phyloP scores from a whole-genome alignment of 2,329 filamentous ascomycete genomes.

The Fusarium duplospermum region DNA sequence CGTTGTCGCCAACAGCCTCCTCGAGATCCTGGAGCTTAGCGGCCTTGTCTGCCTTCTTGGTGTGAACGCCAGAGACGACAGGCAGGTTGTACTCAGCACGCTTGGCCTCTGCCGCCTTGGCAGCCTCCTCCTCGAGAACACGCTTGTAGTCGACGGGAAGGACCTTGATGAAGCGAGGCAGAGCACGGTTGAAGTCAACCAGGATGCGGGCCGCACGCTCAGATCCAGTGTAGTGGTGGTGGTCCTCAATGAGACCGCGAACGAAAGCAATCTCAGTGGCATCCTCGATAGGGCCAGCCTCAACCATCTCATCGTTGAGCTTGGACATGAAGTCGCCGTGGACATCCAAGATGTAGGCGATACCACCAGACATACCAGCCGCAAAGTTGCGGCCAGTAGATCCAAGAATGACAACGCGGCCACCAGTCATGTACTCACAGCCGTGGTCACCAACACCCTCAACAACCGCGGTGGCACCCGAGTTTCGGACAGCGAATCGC shows the following conservation, averaged over 20 bases:
- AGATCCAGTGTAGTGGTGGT: constrained; percentile 97
- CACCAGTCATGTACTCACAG: constrained; percentile 99
- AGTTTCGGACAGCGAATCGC: constrained; percentile 96
- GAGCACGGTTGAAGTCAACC: constrained; percentile 92
- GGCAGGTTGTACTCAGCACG: constrained; percentile 86
- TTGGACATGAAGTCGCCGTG: constrained; percentile 90
- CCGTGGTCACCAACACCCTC: constrained; percentile 97
- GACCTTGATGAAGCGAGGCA: constrained; percentile 92
- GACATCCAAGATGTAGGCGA: constrained; percentile 93
- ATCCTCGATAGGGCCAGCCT: constrained; percentile 85
- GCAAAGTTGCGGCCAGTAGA: constrained; percentile 96
- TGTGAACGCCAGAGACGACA: constrained; percentile 73
- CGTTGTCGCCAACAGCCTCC: constrained; percentile 86
- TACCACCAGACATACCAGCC: constrained; percentile 98
- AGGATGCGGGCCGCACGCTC: constrained; percentile 93
- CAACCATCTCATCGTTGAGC: constrained; percentile 98
- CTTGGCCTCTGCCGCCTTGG: constrained; percentile 86
- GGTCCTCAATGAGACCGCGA: constrained; percentile 92
- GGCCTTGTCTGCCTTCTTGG: constrained; percentile 75
- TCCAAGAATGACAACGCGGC: constrained; percentile 87
- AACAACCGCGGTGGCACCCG: constrained; percentile 93
- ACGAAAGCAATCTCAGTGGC: constrained; percentile 90
- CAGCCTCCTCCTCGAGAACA: constrained; percentile 85
- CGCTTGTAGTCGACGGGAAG: constrained; percentile 97
- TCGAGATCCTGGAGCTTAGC: constrained; percentile 86